Conservation (phyloP, 1,284 basidiomycete species). For the Cutaneotrichosporon cavernicola region DNA sequence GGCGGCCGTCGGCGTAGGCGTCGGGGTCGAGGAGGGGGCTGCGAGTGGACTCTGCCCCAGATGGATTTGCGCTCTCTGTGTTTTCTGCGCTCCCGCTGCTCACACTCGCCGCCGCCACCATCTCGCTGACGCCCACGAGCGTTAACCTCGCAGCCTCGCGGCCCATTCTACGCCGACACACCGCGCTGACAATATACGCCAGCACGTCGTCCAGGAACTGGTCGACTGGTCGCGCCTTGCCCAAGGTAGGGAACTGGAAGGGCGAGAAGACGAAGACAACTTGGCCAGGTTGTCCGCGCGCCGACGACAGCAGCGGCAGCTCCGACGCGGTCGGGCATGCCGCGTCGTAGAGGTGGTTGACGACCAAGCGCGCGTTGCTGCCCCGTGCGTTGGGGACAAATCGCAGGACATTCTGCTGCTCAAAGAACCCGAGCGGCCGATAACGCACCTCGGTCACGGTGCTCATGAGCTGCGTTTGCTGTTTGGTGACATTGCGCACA, state of each 20-base stretch:
- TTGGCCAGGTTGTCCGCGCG: background rate
- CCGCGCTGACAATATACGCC: background rate
- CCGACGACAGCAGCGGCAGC: background rate
- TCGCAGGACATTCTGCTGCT: background rate
- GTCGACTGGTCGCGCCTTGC: background rate
- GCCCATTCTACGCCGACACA: background rate
- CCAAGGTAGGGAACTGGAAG: background rate
- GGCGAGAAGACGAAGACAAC: background rate
- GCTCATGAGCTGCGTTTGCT: background rate
- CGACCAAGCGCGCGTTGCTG: background rate
- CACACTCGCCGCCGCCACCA: background rate
- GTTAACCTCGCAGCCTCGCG: background rate
- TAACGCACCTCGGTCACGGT: background rate
- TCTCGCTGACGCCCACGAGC: slow-evolving; percentile 1
- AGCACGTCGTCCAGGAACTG: background rate
- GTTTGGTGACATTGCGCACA: background rate
- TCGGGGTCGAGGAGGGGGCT: background rate
- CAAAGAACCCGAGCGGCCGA: background rate
- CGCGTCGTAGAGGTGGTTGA: background rate
- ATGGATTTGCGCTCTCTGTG: too few relatives aligned
- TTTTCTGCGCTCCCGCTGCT: background rate
- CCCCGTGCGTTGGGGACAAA: background rate
- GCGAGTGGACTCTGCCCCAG: too few relatives aligned
- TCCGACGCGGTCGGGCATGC: background rate
- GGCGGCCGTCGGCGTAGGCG: background rate